A percentile compares a stretch with the other conserved stretches of the same genome.
phyloP scores from a whole-genome alignment of 2,329 filamentous ascomycete species.

The Catunica adiposa region DNA sequence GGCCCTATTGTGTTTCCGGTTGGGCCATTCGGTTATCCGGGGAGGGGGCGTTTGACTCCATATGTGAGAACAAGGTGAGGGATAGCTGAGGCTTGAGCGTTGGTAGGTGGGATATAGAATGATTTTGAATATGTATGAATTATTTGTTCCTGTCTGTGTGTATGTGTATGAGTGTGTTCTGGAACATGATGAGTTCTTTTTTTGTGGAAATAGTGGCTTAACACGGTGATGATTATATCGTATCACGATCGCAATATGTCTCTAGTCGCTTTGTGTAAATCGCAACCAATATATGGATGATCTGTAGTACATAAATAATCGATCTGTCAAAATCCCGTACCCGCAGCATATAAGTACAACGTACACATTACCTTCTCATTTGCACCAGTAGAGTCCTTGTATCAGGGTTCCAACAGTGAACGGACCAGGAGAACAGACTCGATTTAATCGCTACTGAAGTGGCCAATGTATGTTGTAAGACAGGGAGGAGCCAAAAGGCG shows the following conservation, averaged over 20 bases:
- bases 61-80: neutral
- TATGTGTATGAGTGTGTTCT: neutral
- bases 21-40: neutral
- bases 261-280: too few relatives aligned
- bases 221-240: too few relatives aligned
- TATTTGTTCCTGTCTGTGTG: neutral
- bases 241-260: too few relatives aligned
- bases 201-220: neutral
- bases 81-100: neutral
- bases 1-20: neutral
- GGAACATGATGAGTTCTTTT: neutral
- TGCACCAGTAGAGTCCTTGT: neutral
- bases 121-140: too few relatives aligned
- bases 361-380: neutral
- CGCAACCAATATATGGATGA: too few relatives aligned
- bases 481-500: neutral
- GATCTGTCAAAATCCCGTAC: neutral
- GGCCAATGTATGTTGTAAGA: neutral
- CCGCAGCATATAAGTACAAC: too few relatives aligned
- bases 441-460: too few relatives aligned
- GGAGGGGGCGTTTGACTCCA: neutral
- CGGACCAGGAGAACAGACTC: neutral
- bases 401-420: neutral
- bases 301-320: neutral
- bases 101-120: neutral